Base-by-base conservation (phyloP, 352 stramenopile genomes). In the Globisporangium radiosum region DNA sequence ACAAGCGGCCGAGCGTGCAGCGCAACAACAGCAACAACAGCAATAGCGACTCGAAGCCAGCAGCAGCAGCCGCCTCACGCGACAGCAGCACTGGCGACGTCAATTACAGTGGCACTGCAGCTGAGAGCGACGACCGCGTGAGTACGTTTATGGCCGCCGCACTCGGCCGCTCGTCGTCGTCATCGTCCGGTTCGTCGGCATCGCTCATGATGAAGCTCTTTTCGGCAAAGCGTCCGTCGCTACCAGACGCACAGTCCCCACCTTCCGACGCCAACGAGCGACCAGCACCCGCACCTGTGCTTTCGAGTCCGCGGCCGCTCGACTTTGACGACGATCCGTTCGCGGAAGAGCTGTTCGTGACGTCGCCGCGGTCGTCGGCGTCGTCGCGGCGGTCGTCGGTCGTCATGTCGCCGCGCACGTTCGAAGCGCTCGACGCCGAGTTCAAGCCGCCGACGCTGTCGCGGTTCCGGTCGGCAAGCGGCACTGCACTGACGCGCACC, bases 371-470 rank as follows among this genome's bases (percentile, higher is more conserved):
- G 36, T 66, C 60, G 48, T 60, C 59, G 8, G 17, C 59, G 40
- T 66, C 54, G 42, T 66, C 60, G 44, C 59, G 59, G 38, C 49
- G 38, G 38, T 65, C 59, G 53, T 66, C 60, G 17, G 54, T 62
- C 10, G 60, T 66, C n/a, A 62, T 62, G 54, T 66, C 60, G 0
- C 60, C 60, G 17, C 60, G 60, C 42, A 62, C 60, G 51, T 66
- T 66, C 33, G 60, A 56, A 7, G 54, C 52, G 13, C 54, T 66
- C n/a, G 60, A 66, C 60, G 56, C 54, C 37, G 54, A 66, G 54
- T 66, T 66, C 56, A 61, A 62, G 17, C 54, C 56, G 17, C 60
- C 60, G 37, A 66, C 60, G 49, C 56, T 66, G 54, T 66, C 60
- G 17, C 60, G 60, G 14, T 66, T 62, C 55, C 51, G 39, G 37